Conservation (phyloP, 148 eudicot genomes). For the Silene uniflora region DNA sequence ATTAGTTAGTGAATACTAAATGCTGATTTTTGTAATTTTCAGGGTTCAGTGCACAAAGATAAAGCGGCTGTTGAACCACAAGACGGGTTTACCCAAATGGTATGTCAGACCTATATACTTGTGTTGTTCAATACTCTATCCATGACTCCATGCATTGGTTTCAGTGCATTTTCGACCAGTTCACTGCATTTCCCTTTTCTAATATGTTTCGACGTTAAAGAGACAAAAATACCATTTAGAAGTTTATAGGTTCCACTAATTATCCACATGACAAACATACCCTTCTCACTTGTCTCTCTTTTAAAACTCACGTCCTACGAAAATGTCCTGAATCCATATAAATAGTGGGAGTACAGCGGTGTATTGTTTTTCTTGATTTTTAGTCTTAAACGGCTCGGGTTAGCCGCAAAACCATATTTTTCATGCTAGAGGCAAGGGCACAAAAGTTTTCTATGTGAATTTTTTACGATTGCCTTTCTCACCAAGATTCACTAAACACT, state of each 20-base stretch:
- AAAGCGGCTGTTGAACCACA: conserved; percentile 27
- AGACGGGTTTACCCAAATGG: conserved; percentile 38
- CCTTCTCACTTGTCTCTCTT: too few species aligned
- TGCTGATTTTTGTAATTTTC: conserved; percentile 12
- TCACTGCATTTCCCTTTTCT: background rate
- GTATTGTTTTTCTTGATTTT: too few species aligned
- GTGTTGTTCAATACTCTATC: background rate
- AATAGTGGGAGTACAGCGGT: too few species aligned
- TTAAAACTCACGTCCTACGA: too few species aligned
- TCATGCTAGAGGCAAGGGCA: background rate
- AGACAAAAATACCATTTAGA: background rate
- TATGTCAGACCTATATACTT: conserved; percentile 18
- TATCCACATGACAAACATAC: too few species aligned
- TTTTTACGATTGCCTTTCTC: background rate
- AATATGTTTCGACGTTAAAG: background rate
- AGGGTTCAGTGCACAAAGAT: conserved; percentile 27
- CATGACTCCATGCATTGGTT: too few species aligned
- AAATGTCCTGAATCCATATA: too few species aligned
- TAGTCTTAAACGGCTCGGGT: too few species aligned
- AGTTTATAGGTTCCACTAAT: background rate
- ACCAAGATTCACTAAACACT: conserved; percentile 6
- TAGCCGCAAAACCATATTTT: background rate
- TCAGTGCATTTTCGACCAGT: background rate
- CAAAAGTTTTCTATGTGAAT: background rate
- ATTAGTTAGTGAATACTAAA: background rate